phyloP scores from a whole-genome alignment of 2,329 filamentous ascomycete genomes.

The Cladorrhinum sp. region DNA sequence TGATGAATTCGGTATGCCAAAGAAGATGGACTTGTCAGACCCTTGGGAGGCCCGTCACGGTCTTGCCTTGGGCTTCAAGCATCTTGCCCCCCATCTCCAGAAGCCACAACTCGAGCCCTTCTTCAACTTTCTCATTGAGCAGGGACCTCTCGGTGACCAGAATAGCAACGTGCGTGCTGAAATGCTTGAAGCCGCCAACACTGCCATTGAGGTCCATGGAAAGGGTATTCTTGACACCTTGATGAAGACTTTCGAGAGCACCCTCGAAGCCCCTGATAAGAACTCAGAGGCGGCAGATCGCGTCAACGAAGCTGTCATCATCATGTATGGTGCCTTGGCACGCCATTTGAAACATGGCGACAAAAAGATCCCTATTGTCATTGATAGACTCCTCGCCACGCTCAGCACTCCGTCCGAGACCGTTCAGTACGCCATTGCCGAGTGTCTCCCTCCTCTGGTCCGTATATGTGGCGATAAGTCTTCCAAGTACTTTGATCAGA shows the following conservation, averaged over 20 bases:
- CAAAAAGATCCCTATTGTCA: constrained; percentile 79
- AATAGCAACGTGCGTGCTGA: constrained; percentile 74
- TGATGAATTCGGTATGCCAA: constrained; percentile 92
- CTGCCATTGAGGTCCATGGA: constrained; percentile 76
- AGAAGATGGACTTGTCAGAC: constrained; percentile 81
- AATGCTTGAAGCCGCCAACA: constrained; percentile 88
- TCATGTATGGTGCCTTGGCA: constrained; percentile 92
- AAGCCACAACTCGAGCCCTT: constrained; percentile 70
- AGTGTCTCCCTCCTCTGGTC: constrained; percentile 89
- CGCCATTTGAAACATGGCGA: constrained; percentile 85
- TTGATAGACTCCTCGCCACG: constrained; percentile 80
- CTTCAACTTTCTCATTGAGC: constrained; percentile 79
- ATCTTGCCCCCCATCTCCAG: constrained; percentile 69
- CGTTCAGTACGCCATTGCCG: constrained; percentile 93
- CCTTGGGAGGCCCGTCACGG: constrained; percentile 91
- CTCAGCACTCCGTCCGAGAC: constrained; percentile 93
- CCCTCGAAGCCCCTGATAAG: constrained; percentile 80
- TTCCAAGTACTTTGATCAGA: constrained; percentile 73
- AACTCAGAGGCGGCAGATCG: constrained; percentile 78
- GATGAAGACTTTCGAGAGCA: constrained; percentile 88
- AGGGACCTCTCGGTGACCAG: constrained; percentile 82
- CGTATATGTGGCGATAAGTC: constrained; percentile 75
- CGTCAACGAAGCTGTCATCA: constrained; percentile 95
- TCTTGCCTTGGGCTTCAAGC: constrained; percentile 81
- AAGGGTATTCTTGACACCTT: constrained; percentile 79